A percentile compares a stretch with the other conserved stretches of the same genome.
These are phyloP conservation scores for Vicia faba DNA, from an alignment of 306 rosid genomes.

Conservation along the genomic window DNA sequence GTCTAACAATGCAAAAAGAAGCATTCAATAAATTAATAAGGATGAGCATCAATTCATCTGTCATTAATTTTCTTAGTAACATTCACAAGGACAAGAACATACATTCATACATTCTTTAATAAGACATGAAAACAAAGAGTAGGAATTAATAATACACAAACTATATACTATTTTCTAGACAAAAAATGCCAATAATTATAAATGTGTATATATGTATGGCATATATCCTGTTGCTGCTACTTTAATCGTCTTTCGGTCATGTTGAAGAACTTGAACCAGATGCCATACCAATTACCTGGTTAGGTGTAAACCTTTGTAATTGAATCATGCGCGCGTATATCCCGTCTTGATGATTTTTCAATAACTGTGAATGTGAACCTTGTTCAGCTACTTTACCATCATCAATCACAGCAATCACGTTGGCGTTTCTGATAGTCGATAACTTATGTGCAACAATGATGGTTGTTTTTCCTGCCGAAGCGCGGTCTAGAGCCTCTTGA, in stretches of 20 bases:
- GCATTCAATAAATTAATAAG: slow-evolving; percentile 1
- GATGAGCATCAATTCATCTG: slow-evolving; percentile 38
- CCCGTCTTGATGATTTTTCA: slow-evolving; percentile 88
- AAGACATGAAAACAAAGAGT: slow-evolving; percentile 29
- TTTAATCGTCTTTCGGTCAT: slow-evolving; percentile 63
- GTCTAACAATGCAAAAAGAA: not conserved
- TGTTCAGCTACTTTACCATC: slow-evolving; percentile 98
- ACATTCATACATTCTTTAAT: slow-evolving; percentile 41
- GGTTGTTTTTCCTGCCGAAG: slow-evolving; percentile 85
- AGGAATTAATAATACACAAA: slow-evolving; percentile 55
- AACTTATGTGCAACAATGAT: slow-evolving; percentile 90
- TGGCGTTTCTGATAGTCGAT: slow-evolving; percentile 85
- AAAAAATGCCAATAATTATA: slow-evolving; percentile 57
- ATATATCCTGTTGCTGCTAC: slow-evolving; percentile 46
- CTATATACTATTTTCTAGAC: slow-evolving; percentile 52
- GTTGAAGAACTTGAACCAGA: slow-evolving; percentile 81
- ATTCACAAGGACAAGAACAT: slow-evolving; percentile 50
- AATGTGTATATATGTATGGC: slow-evolving; percentile 47
- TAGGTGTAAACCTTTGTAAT: slow-evolving; percentile 81
- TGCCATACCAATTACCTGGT: slow-evolving; percentile 83
- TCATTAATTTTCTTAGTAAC: slow-evolving; percentile 49
- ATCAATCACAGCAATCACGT: slow-evolving; percentile 87
- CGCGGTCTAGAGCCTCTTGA: slow-evolving; percentile 94
- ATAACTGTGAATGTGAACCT: slow-evolving; percentile 93
- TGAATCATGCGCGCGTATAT: slow-evolving; percentile 92